A percentile compares a stretch with the other conserved stretches of the same genome.
phyloP scores from a whole-genome alignment of 1,284 basidiomycete genomes.

The Cerioporus squamosus region DNA sequence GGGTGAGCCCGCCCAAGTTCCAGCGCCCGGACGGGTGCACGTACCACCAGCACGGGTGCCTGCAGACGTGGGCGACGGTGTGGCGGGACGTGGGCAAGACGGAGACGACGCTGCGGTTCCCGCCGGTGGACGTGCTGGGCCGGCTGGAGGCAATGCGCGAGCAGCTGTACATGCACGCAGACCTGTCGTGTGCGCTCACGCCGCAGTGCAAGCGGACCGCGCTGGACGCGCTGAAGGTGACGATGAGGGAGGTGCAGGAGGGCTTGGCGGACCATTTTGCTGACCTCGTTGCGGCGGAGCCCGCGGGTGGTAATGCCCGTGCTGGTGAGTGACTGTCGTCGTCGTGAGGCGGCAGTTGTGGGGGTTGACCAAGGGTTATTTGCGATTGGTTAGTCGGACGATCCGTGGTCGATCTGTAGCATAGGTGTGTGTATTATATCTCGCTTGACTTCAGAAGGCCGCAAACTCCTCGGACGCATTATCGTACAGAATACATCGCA shows the following conservation, averaged over 20 bases:
- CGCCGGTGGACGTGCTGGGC: slow-evolving; percentile 33
- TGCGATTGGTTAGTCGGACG: background rate
- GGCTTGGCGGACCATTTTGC: slow-evolving; percentile 33
- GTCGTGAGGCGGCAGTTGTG: background rate
- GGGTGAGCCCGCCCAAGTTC: slow-evolving; percentile 29
- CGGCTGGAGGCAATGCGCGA: slow-evolving; percentile 31
- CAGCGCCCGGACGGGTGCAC: slow-evolving; percentile 33
- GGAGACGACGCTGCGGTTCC: slow-evolving; percentile 19
- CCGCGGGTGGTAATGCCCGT: background rate
- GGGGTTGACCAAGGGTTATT: background rate
- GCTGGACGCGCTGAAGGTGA: slow-evolving; percentile 34
- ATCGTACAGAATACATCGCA: too few species aligned
- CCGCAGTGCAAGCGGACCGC: slow-evolving; percentile 38
- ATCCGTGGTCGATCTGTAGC: background rate
- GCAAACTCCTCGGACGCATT: too few species aligned
- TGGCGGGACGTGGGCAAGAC: slow-evolving; percentile 30
- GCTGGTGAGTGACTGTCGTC: background rate
- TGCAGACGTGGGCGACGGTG: slow-evolving; percentile 31
- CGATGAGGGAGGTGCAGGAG: slow-evolving; percentile 31
- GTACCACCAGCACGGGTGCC: slow-evolving; percentile 37
- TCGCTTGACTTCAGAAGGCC: background rate
- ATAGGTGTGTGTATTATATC: background rate
- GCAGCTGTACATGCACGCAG: slow-evolving; percentile 28
- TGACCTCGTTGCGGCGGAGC: slow-evolving; percentile 20
- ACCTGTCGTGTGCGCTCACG: slow-evolving; percentile 31